Conservation (phyloP, 352 stramenopile species). For the Globisporangium viniferum region DNA sequence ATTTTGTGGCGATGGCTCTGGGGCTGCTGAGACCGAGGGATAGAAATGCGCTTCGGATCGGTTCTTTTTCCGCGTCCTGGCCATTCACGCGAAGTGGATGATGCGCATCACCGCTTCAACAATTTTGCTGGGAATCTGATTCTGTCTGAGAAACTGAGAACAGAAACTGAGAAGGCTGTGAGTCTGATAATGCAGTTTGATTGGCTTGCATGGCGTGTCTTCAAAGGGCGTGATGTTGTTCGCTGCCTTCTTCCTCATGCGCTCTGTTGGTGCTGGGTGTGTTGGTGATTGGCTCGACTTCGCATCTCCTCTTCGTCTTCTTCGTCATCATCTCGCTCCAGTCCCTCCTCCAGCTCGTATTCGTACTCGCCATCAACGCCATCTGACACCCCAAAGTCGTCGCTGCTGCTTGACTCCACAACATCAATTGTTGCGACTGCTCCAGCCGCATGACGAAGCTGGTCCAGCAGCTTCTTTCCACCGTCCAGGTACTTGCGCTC, state of each 20-base stretch:
- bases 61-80: neutral
- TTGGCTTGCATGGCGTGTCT: neutral
- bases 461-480: neutral
- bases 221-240: neutral
- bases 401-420: neutral
- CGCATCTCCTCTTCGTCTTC: neutral
- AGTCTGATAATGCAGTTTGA: neutral
- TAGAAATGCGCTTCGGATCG: neutral
- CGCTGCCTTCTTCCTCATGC: neutral
- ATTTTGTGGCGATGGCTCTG: neutral
- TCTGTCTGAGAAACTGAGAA: neutral
- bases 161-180: neutral
- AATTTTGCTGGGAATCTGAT: neutral
- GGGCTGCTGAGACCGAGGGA: neutral
- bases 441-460: neutral
- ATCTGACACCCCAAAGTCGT: neutral
- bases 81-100: neutral
- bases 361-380: neutral
- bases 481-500: constrained; percentile 18
- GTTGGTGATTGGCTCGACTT: neutral
- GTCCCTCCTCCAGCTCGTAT: neutral
- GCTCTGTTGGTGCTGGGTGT: neutral
- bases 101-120: constrained; percentile 5
- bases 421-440: neutral
- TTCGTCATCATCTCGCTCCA: neutral